Conservation (phyloP, 139 green algal genomes). For the Chlamydomonas incerta region DNA sequence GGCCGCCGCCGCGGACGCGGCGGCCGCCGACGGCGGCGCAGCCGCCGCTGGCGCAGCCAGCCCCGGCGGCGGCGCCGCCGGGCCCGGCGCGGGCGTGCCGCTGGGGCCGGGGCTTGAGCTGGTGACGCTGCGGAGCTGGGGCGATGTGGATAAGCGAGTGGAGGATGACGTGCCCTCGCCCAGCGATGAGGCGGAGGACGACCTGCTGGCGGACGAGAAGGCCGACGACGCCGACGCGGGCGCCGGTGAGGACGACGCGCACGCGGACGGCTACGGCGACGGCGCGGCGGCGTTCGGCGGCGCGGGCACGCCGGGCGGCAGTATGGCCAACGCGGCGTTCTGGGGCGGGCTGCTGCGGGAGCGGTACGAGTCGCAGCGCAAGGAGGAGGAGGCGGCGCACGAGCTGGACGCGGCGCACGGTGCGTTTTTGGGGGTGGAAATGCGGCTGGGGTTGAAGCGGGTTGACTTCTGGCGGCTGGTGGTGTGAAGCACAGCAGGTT, state of each 20-base stretch:
- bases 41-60: neutral
- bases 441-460: no score
- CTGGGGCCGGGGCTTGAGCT: slow-evolving; percentile 52
- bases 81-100: neutral
- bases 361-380: slow-evolving; percentile 65
- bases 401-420: no score
- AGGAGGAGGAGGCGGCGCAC: slow-evolving; percentile 55
- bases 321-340: slow-evolving; percentile 52
- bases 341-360: slow-evolving; percentile 73
- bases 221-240: neutral
- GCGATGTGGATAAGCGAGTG: slow-evolving; percentile 49
- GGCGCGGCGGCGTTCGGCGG: neutral
- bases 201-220: slow-evolving; percentile 6
- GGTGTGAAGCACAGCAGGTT: no score
- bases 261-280: neutral
- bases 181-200: slow-evolving; percentile 53
- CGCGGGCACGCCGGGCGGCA: neutral
- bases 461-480: no score
- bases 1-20: neutral
- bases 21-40: neutral
- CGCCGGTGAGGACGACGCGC: neutral
- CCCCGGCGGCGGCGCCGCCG: no score
- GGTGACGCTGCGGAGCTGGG: slow-evolving; percentile 41
- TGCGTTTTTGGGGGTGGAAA: no score
- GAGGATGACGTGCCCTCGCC: slow-evolving; percentile 44